Percentiles rank a stretch among this genome's conserved stretches.
phyloP scores from a whole-genome alignment of 176 grass and related monocot genomes.

The Alopecurus myosuroides region DNA sequence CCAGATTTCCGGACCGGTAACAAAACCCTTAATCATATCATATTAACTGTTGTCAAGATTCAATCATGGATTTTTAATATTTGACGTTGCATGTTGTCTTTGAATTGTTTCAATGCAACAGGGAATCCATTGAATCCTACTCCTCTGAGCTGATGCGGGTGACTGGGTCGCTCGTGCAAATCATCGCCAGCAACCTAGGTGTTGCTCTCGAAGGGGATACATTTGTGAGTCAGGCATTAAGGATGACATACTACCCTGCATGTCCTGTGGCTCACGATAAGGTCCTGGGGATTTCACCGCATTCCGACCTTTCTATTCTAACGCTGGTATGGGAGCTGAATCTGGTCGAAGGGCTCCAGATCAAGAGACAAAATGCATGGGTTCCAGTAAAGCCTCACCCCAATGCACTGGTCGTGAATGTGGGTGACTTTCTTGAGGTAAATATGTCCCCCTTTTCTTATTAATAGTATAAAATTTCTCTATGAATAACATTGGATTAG shows the following conservation, averaged over 20 bases:
- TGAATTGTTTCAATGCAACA: not conserved
- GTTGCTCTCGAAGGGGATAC: not conserved
- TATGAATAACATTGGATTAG: not conserved
- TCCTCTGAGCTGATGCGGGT: slow-evolving; percentile 19
- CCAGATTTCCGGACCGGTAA: too few species aligned
- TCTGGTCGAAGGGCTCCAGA: slow-evolving; percentile 29
- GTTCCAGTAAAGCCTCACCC: slow-evolving; percentile 18
- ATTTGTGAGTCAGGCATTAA: slow-evolving; percentile 4
- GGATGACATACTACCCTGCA: slow-evolving; percentile 39
- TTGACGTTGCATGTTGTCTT: not conserved
- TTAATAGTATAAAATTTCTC: not conserved
- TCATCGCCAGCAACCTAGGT: slow-evolving; percentile 26
- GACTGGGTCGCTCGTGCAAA: slow-evolving; percentile 1
- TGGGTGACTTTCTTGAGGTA: slow-evolving; percentile 45
- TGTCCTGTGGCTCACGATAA: slow-evolving; percentile 27
- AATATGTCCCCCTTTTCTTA: not conserved
- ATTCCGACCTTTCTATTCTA: slow-evolving; percentile 25
- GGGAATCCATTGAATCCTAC: slow-evolving; percentile 18
- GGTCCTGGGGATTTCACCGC: slow-evolving; percentile 33
- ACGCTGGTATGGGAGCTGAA: slow-evolving; percentile 35
- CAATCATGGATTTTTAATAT: not conserved
- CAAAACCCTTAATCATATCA: too few species aligned
- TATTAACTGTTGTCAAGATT: not conserved
- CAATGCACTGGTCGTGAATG: slow-evolving; percentile 33
- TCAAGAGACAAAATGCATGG: slow-evolving; percentile 28